Evolutionary conservation across 2,329 filamentous ascomycete species (phyloP), one percentile per base, ranked within the genome.

Genomic region (Xylariaceae sp.): DNA sequence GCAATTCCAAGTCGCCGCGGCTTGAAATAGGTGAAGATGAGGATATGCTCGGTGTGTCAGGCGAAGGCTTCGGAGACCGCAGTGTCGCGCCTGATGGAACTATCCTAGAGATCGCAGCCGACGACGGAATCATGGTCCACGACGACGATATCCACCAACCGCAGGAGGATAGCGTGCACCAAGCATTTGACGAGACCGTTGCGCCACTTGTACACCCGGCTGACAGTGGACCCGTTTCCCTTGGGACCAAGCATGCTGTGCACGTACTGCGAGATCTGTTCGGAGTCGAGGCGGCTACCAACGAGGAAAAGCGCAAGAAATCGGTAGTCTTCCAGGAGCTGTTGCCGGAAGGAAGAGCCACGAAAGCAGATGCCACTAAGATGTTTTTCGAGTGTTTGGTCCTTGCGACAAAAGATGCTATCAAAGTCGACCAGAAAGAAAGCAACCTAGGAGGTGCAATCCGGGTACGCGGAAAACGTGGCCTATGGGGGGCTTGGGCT

Each of bases 301-400:
- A 84, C 60, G 80, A 86, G 2, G 83, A 85, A 54, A 86, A 88
- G 72, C 84, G 91, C 65, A 87, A 86, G 70, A 87, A 87, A 70
- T 80, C 79, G 9, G 90, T 95, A 2, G 79, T 95, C 2, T 96
- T 99, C 78, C 92, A 96, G 66, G 88, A 95, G 55, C 80, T 99
- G 47, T 80, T 96, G 35, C 94, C 94, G 0, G 89, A 95, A 72
- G 75, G 79, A 60, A 82, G 81, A 57, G 92, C 92, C 0, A 90
- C 81, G 62, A 89, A 89, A 71, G 87, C 88, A 6, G 94, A 97
- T 65, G 94, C 94, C 0, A 99, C 94, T 43, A 96, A 96, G 79
- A 96, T 99, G 91, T 99, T 99, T 76, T 99, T 99, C 66, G 94
- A 99, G 74, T 87, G 94, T 52, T 79, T 99, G 29, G 94, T 99